Evolutionary conservation across 345 rosid genomes (phyloP), one percentile per base, ranked within the genome.

Genomic region (Lepidium aucheri): DNA sequence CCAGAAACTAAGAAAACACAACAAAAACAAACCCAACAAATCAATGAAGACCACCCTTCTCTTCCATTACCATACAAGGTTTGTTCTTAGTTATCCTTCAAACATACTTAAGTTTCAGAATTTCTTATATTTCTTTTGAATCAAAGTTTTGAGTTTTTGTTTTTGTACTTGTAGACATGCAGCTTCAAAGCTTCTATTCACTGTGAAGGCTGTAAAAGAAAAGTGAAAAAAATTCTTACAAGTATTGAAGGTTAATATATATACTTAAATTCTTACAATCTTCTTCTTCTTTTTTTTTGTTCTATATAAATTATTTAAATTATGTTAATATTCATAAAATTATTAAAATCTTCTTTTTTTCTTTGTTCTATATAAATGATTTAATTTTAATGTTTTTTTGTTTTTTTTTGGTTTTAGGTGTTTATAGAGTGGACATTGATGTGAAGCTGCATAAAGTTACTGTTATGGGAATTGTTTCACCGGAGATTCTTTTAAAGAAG

Each of bases 201-300:
- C 84, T 90, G 97, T 42, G 85, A 88, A 77, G 93, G 92, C 66
- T 90, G 97, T 83, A 85, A 82, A 80, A 80, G 74, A 73, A 88
- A 88, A 79, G 90, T 90, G 39, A 81, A 83, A 70, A 90, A 82
- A 66, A 72, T 86, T 56, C 84, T 90, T 41, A 84, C 81, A 17
- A 76, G 66, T 72, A 79, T 83, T 41, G 92, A 90, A 53, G 97
- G 97, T n/a, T n/a, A n/a, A n/a, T 85, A 79, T 8, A 17, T 26
- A 41, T 3, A 53, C 30, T 4, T 26, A 26, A 5, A 6, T 6
- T 9, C 2, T 13, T 24, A 12, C 15, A 36, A 56, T 44, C 39
- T 20, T 36, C 6, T 20, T 36, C 6, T 12, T 7, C 5, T 15
- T 53, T n/a, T 46, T 1, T 17, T 22, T 38, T 38, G 58, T 11